These are phyloP conservation scores for Triticum dicoccoides DNA, from an alignment of 176 grass and related monocot genomes.

Conservation along the genomic window DNA sequence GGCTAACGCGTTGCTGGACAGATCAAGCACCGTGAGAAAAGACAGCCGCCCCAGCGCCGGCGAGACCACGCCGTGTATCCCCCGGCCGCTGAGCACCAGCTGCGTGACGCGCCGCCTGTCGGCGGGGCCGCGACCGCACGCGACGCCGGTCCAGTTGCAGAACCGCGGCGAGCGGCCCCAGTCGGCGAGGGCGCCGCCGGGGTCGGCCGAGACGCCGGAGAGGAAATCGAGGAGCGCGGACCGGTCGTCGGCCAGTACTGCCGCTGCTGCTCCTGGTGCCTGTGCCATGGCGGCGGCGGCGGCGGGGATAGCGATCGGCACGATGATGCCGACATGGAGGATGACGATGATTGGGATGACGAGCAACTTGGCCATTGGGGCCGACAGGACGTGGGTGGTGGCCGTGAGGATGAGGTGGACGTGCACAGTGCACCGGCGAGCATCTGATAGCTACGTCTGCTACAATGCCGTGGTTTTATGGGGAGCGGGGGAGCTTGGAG, in stretches of 20 bases:
- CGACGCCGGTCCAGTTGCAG: constrained; percentile 82
- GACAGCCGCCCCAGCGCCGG: constrained; percentile 13
- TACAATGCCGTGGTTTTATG: constrained; percentile 62
- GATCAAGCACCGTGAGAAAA: constrained; percentile 44
- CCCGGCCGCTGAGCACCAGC: constrained; percentile 34
- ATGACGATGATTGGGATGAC: background rate
- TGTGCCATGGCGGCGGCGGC: background rate
- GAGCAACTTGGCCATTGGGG: constrained; percentile 3
- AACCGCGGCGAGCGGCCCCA: constrained; percentile 36
- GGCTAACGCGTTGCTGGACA: constrained; percentile 56
- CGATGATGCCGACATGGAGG: background rate
- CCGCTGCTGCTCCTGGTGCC: background rate
- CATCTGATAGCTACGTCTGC: constrained; percentile 48
- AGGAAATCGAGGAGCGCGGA: constrained; percentile 49
- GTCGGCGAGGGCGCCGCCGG: constrained; percentile 19
- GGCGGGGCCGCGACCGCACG: constrained; percentile 16
- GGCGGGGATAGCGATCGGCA: constrained; percentile 8
- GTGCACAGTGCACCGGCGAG: background rate
- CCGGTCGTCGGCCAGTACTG: constrained; percentile 1
- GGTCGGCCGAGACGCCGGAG: constrained; percentile 43
- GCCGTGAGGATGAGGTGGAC: background rate
- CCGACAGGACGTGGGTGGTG: background rate
- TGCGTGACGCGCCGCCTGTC: constrained; percentile 34
- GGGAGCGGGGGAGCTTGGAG: background rate
- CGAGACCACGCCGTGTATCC: constrained; percentile 51